phyloP scores from a whole-genome alignment of 2,329 filamentous ascomycete species.

The Ophiosphaerella narmari region DNA sequence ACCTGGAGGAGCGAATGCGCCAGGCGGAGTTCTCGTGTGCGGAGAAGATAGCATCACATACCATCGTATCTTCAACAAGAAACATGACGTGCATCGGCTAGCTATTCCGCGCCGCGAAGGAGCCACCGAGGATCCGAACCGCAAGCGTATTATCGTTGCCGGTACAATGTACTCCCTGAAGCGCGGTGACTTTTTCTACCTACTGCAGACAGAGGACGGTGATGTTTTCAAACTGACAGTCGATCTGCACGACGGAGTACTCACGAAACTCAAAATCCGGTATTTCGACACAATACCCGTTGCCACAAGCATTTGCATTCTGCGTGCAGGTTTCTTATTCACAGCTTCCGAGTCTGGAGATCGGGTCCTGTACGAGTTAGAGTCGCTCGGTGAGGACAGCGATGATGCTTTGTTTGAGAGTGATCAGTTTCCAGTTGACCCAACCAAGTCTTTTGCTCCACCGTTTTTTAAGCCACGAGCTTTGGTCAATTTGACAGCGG shows the following conservation, averaged over 20 bases:
- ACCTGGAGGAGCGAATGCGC: constrained; percentile 89
- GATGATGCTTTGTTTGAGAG: constrained; percentile 86
- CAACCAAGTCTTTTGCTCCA: constrained; percentile 71
- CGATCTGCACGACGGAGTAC: constrained; percentile 72
- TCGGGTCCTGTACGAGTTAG: constrained; percentile 94
- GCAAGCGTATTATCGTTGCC: constrained; percentile 83
- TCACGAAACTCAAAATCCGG: constrained; percentile 85
- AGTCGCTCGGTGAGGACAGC: constrained; percentile 94
- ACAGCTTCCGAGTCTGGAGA: constrained; percentile 91
- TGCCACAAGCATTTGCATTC: constrained; percentile 83
- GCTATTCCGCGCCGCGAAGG: constrained; percentile 86
- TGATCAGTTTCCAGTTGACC: constrained; percentile 79
- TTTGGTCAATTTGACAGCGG: constrained; percentile 79
- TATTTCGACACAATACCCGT: constrained; percentile 97
- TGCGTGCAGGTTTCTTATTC: constrained; percentile 95
- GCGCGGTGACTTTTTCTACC: constrained; percentile 88
- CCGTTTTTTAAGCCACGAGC: constrained; percentile 83
- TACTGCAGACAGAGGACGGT: constrained; percentile 95
- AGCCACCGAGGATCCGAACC: constrained; percentile 86
- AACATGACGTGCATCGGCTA: constrained; percentile 81
- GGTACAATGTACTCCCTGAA: constrained; percentile 98
- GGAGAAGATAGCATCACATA: constrained; percentile 95
- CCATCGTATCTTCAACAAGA: constrained; percentile 76
- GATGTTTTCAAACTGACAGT: constrained; percentile 96
- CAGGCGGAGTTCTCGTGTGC: constrained; percentile 93